phyloP scores from a whole-genome alignment of 179 eudicot species.

The Gypsophila paniculata region DNA sequence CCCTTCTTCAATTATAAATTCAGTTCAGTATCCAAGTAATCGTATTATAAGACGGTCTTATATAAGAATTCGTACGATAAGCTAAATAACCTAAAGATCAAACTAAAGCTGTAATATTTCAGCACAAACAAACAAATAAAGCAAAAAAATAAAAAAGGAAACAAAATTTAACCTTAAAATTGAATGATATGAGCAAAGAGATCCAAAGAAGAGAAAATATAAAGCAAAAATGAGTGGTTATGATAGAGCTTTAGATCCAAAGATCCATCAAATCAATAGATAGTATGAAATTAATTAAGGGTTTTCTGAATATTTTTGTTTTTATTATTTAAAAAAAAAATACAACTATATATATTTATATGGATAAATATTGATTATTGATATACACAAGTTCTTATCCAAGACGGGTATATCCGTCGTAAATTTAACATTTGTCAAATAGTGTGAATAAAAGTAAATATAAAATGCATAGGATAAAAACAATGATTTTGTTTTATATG shows the following conservation, averaged over 20 bases:
- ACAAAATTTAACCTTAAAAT: slow-evolving; percentile 29
- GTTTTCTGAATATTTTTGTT: slow-evolving; percentile 7
- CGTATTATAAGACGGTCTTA: too few species aligned
- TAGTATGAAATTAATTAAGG: slow-evolving; percentile 5
- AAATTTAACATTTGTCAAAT: too few species aligned
- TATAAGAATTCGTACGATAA: not conserved
- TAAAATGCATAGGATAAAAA: too few species aligned
- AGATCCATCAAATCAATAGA: slow-evolving; percentile 34
- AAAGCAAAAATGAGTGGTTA: slow-evolving; percentile 23
- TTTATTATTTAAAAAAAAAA: slow-evolving; percentile 14
- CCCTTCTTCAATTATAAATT: too few species aligned
- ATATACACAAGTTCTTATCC: too few species aligned
- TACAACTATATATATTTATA: too few species aligned
- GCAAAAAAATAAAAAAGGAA: too few species aligned
- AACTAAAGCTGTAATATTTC: not conserved
- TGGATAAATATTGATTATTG: not conserved
- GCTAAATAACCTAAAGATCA: slow-evolving; percentile 8
- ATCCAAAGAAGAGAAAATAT: slow-evolving; percentile 19
- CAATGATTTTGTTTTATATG: too few species aligned
- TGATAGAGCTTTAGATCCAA: slow-evolving; percentile 43
- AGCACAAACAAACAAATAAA: too few species aligned
- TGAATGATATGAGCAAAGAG: slow-evolving; percentile 23
- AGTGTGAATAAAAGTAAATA: too few species aligned
- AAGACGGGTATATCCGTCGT: too few species aligned
- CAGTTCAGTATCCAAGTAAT: too few species aligned